Conservation (phyloP, 495 filamentous ascomycete genomes). For the Staphylotrichum longicolle region DNA sequence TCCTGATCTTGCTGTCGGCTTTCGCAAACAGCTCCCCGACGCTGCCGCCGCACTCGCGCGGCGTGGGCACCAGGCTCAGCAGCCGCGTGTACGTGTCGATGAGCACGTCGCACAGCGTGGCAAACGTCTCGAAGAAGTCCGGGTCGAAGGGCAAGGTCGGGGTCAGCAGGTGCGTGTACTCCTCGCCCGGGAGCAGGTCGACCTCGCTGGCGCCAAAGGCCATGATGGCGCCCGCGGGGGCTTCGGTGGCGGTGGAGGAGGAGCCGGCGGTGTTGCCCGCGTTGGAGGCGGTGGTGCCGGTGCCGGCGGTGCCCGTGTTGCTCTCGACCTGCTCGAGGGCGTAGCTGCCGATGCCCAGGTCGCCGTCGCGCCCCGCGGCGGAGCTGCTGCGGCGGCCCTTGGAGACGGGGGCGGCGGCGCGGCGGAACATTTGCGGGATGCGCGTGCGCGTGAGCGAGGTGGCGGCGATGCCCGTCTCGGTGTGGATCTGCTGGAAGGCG, state of each 20-base stretch:
- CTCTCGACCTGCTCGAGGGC: conserved; percentile 33
- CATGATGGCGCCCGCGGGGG: conserved; percentile 40
- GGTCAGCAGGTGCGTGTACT: conserved; percentile 84
- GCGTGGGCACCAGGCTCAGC: conserved; percentile 63
- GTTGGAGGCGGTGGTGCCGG: neutral
- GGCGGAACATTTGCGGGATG: conserved; percentile 87
- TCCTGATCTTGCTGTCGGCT: conserved; percentile 78
- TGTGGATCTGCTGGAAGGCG: conserved; percentile 80
- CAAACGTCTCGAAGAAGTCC: conserved; percentile 95
- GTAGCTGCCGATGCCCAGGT: conserved; percentile 12
- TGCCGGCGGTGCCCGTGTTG: conserved; percentile 33
- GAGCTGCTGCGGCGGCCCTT: conserved; percentile 70
- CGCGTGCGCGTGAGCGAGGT: conserved; percentile 72
- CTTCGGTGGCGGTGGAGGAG: conserved; percentile 7
- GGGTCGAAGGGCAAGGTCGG: conserved; percentile 95
- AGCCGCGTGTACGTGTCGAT: conserved; percentile 88
- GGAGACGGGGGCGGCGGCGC: conserved; percentile 45
- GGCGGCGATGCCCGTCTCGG: conserved; percentile 66
- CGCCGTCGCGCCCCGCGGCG: conserved; percentile 42
- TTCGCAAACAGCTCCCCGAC: conserved; percentile 85
- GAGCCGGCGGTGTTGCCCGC: neutral
- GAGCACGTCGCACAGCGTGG: conserved; percentile 93
- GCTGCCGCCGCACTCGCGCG: conserved; percentile 57
- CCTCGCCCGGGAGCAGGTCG: conserved; percentile 64
- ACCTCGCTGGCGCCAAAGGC: conserved; percentile 46